Base-by-base conservation (phyloP, 2,329 filamentous ascomycete species). In the Phyllosticta citriasiana region DNA sequence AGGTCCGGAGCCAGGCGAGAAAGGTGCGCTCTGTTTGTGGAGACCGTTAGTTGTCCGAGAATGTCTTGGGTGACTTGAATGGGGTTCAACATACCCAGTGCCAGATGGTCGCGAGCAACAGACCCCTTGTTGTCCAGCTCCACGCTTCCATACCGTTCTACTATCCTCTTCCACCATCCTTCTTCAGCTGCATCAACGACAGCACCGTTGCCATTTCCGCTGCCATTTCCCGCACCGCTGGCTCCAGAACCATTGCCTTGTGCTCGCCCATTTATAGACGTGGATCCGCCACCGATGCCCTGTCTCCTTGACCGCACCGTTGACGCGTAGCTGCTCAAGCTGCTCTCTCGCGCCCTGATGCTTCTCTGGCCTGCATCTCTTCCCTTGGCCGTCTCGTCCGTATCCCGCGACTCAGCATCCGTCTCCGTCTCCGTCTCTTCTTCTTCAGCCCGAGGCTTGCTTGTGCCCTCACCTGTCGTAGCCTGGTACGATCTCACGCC, bases 121-220 rank as follows among this genome's bases (percentile, higher is more conserved):
- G 87, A 90, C 50, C 89, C 89, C 74, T 91, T 93, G 70, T 94
- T 94, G 73, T 94, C 89, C 63, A 94, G 74, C 77, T 93, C 89
- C 57, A 94, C 81, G 63, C 79, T 82, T 19, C 84, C 84, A 66
- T 84, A 87, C 66, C 82, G 83, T 52, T 85, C 82, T 50, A 79
- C 73, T 50, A 83, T 71, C 33, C 70, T 69, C 66, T 76, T 76
- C 80, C 82, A 85, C 81, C 85, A 85, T 52, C 71, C 66, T 7
- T 69, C 65, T 9, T 67, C 56, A 47, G 25, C 54, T 3, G 12
- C 56, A 57, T 65, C 58, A 9, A 64, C 65, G 14, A 65, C 68
- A 0, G 70, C 70, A 27, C 63, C 64, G 4, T 67, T 64, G 4
- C 57, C 51, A 24, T 53, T 69, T 27, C n/a, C 62, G 67, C 10